Percentiles rank a stretch among this genome's conserved stretches.
Evolutionary conservation across 495 filamentous ascomycete species (phyloP).

Genomic region (Aspergillus egyptiacus): DNA sequence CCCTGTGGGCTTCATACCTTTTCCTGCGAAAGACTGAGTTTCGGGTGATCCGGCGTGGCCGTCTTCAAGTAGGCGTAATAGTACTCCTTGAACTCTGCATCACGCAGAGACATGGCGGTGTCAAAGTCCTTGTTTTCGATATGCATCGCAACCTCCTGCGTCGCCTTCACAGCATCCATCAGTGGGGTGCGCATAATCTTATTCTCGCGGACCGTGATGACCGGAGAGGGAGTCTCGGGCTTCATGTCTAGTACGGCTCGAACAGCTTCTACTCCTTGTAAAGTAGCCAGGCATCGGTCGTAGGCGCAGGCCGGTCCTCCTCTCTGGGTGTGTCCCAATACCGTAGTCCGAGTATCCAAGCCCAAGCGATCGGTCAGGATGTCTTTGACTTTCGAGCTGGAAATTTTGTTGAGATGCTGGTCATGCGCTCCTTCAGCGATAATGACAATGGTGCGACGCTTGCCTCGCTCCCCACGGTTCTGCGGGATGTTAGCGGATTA

Average conservation of each 20-base stretch:
- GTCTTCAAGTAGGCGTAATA: conserved; percentile 86
- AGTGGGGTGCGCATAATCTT: conserved; percentile 88
- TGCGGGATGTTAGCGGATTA: conserved; percentile 43
- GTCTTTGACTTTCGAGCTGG: conserved; percentile 72
- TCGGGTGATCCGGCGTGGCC: conserved; percentile 61
- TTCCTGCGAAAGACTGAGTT: conserved; percentile 57
- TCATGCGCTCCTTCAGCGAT: conserved; percentile 95
- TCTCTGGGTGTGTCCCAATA: conserved; percentile 91
- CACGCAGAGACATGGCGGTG: conserved; percentile 76
- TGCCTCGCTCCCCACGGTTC: conserved; percentile 80
- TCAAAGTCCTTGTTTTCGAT: conserved; percentile 81
- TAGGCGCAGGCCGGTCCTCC: conserved; percentile 90
- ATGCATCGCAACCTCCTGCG: conserved; percentile 72
- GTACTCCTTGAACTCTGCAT: conserved; percentile 92
- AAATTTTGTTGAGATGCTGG: conserved; percentile 76
- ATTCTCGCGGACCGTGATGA: conserved; percentile 96
- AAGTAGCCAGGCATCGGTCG: conserved; percentile 85
- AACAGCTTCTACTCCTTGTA: conserved; percentile 95
- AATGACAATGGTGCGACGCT: conserved; percentile 96
- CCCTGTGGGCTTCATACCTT: conserved; percentile 53
- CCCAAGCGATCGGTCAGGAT: conserved; percentile 73
- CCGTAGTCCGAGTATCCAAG: conserved; percentile 90
- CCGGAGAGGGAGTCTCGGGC: conserved; percentile 82
- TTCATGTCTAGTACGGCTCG: conserved; percentile 90
- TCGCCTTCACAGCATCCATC: conserved; percentile 79